A percentile compares a stretch with the other conserved stretches of the same genome.
Conservation (phyloP, 768 basidiomycete genomes). For the Calocera cornea region DNA sequence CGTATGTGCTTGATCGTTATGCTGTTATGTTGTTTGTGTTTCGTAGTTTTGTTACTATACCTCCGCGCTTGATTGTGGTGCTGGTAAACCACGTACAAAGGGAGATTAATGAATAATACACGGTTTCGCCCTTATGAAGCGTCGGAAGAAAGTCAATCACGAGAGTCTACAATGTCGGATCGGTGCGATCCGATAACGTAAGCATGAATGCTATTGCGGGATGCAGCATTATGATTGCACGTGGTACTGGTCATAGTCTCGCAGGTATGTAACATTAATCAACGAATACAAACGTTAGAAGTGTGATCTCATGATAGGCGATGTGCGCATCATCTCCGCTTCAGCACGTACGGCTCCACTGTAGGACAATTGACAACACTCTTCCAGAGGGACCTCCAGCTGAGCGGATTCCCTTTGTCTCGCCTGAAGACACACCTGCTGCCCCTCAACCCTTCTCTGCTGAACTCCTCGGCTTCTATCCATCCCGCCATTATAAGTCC, state of each 20-base stretch:
- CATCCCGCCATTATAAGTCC: slow-evolving; percentile 58
- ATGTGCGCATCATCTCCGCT: neutral
- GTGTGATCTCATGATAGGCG: neutral
- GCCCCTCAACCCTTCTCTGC: slow-evolving; percentile 34
- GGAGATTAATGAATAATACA: neutral
- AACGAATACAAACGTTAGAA: neutral
- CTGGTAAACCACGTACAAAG: neutral
- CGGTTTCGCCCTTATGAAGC: neutral
- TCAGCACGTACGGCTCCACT: slow-evolving; percentile 46
- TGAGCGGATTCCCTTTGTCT: slow-evolving; percentile 61
- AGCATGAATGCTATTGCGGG: neutral
- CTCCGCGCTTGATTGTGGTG: neutral
- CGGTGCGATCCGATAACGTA: neutral
- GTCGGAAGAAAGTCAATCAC: neutral
- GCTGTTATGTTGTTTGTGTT: neutral
- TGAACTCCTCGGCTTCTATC: slow-evolving; percentile 55
- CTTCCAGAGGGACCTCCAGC: slow-evolving; percentile 68
- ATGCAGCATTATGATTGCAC: too few species aligned
- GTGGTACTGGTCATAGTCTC: too few species aligned
- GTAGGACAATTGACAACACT: slow-evolving; percentile 37
- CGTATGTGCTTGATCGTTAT: neutral
- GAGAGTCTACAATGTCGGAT: neutral
- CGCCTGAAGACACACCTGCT: slow-evolving; percentile 39
- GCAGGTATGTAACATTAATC: neutral
- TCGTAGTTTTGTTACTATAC: neutral